Base-by-base conservation (phyloP, 140 eudicot species). In the Bidens hawaiensis region DNA sequence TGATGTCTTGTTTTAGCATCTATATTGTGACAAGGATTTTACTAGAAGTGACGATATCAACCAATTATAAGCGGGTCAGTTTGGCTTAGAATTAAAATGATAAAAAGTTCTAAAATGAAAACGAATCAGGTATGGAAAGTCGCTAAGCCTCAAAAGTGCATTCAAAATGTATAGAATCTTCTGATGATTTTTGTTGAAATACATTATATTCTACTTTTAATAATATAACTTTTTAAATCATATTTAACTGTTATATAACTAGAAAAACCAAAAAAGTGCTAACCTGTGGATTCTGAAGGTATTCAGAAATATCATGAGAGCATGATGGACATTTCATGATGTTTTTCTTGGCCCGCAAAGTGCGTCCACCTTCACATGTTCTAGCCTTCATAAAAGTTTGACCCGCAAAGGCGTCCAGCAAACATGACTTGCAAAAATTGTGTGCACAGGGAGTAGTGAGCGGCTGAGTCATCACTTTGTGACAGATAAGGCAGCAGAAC, bases 361-460 rank as follows among this genome's bases (percentile, higher is more conserved):
- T 77, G 1, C 95, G 78, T 26, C 97, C 71, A 46, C 85, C 85
- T 45, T 74, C 80, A 57, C 88, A 83, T 53, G 75, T 78, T 73
- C 97, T 85, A 74, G 86, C 81, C 64, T 77, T 81, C 18, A 73
- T 65, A 43, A 74, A 81, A 58, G 82, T 56, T 75, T 89, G 86
- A 4, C 97, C 95, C 5, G 78, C 82, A 70, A 89, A 89, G 23
- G 82, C 70, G 58, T 77, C 83, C 59, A 81, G 83, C 72, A 85
- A 70, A 69, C 95, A 89, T 9, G 72, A 25, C 76, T 89, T 85
- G 76, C 97, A 89, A 57, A 85, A 86, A 75, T 89, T 89, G 70
- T 89, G 97, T 23, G 81, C 97, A 63, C 97, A 89, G 2, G 97
- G 97, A 23, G 97, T 89, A 4, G 97, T 85, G 15, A 89, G 83